Evolutionary conservation across 2,329 filamentous ascomycete genomes (phyloP).

Genomic region (Ascosphaera pollenicola): DNA sequence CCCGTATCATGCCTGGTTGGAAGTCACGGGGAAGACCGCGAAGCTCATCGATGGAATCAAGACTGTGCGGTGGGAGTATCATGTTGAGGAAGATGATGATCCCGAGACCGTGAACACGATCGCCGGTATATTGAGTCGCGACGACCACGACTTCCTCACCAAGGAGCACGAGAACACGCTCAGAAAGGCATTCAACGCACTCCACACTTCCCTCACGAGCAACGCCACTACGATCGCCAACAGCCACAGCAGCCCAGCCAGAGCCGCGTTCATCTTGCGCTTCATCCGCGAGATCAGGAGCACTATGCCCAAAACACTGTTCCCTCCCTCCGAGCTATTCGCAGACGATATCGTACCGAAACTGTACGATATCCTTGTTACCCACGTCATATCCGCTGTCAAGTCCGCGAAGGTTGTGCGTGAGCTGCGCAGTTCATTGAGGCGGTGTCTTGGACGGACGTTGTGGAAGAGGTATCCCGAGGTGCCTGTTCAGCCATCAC

Average conservation of each 20-base stretch:
- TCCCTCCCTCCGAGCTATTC: conserved; percentile 23
- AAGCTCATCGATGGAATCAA: conserved; percentile 15
- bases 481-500: conserved; percentile 59
- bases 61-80: conserved; percentile 15
- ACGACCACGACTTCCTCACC: conserved; percentile 45
- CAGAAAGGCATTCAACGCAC: conserved; percentile 31
- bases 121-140: conserved; percentile 36
- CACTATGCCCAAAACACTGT: conserved; percentile 33
- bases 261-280: conserved; percentile 42
- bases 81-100: conserved; percentile 18
- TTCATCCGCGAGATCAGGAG: conserved; percentile 52
- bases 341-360: conserved; percentile 37
- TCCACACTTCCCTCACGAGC: conserved; percentile 23
- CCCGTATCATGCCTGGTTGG: conserved; percentile 50
- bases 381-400: conserved; percentile 28
- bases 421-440: conserved; percentile 19
- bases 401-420: conserved; percentile 17
- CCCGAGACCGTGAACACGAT: conserved; percentile 17
- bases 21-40: conserved; percentile 35
- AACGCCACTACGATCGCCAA: conserved; percentile 26
- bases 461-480: conserved; percentile 65
- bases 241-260: conserved; percentile 25
- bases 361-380: conserved; percentile 41
- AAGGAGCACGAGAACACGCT: conserved; percentile 36
- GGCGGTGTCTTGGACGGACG: conserved; percentile 34